Evolutionary conservation across 2,329 filamentous ascomycete genomes (phyloP).

Genomic region (Neopestalotiopsis rosae): DNA sequence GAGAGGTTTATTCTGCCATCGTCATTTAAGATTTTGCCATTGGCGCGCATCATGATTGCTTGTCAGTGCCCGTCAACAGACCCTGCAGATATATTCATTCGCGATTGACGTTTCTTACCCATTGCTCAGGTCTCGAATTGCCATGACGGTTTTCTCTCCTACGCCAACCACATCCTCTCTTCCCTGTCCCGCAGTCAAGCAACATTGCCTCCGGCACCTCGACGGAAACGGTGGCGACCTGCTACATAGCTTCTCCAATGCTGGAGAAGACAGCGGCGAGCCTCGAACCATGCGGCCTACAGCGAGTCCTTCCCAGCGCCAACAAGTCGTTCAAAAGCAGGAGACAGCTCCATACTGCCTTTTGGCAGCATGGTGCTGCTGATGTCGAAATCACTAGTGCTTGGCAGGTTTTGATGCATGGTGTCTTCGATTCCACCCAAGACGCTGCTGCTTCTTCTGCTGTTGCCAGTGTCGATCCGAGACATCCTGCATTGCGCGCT

Average conservation of each 20-base stretch:
- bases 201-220: background rate
- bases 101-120: background rate
- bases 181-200: background rate
- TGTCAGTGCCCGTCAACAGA: background rate
- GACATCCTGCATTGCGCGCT: slow-evolving; percentile 41
- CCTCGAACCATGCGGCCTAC: slow-evolving; percentile 61
- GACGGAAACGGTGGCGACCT: slow-evolving; percentile 1
- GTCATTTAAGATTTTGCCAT: background rate
- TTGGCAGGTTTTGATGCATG: slow-evolving; percentile 45
- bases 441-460: slow-evolving; percentile 14
- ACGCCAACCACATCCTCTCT: background rate
- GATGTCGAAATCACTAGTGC: slow-evolving; percentile 52
- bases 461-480: slow-evolving; percentile 22
- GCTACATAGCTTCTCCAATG: slow-evolving; percentile 45
- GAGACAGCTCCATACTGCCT: slow-evolving; percentile 53
- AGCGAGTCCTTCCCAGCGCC: slow-evolving; percentile 52
- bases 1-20: background rate
- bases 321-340: slow-evolving; percentile 43
- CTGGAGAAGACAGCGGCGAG: slow-evolving; percentile 62
- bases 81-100: background rate
- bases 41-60: slow-evolving; percentile 10
- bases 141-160: slow-evolving; percentile 1
- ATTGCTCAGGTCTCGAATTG: background rate
- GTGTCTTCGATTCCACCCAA: slow-evolving; percentile 30
- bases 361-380: slow-evolving; percentile 61